These are phyloP conservation scores for Amanita subjunquillea DNA, from an alignment of 768 basidiomycete genomes.

Conservation along the genomic window DNA sequence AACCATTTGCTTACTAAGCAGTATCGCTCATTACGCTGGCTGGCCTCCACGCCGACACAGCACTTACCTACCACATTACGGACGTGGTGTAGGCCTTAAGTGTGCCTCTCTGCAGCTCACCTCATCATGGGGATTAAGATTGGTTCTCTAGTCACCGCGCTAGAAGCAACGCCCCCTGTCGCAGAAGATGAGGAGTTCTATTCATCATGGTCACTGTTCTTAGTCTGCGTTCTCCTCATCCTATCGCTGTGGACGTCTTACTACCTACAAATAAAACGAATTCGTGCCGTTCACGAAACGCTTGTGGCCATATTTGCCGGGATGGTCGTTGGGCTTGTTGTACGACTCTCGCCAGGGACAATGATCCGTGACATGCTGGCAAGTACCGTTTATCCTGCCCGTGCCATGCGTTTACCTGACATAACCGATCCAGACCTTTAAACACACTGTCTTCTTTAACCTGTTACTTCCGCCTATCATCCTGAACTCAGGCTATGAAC, in stretches of 20 bases:
- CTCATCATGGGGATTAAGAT: conserved; percentile 26
- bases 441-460: conserved; percentile 97
- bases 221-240: conserved; percentile 86
- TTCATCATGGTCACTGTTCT: conserved; percentile 90
- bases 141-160: conserved; percentile 22
- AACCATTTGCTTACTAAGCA: neutral
- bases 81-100: conserved; percentile 13
- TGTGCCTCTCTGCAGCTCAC: conserved; percentile 9
- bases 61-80: neutral
- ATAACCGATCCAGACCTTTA: conserved; percentile 61
- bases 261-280: conserved; percentile 94
- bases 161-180: conserved; percentile 23
- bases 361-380: conserved; percentile 98
- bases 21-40: neutral
- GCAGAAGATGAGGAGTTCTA: conserved; percentile 82
- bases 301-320: conserved; percentile 92
- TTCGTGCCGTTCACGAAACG: conserved; percentile 93
- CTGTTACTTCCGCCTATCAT: conserved; percentile 97
- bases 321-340: conserved; percentile 89
- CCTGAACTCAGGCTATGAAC: conserved; percentile 93
- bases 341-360: conserved; percentile 83
- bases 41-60: too few relatives aligned
- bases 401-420: conserved; percentile 2
- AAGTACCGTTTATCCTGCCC: conserved; percentile 22
- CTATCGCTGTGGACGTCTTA: conserved; percentile 94